Percentiles rank a stretch among this genome's conserved stretches.
Evolutionary conservation across 805 yeast genomes (phyloP).

Genomic region (Suhomyces emberorum): DNA sequence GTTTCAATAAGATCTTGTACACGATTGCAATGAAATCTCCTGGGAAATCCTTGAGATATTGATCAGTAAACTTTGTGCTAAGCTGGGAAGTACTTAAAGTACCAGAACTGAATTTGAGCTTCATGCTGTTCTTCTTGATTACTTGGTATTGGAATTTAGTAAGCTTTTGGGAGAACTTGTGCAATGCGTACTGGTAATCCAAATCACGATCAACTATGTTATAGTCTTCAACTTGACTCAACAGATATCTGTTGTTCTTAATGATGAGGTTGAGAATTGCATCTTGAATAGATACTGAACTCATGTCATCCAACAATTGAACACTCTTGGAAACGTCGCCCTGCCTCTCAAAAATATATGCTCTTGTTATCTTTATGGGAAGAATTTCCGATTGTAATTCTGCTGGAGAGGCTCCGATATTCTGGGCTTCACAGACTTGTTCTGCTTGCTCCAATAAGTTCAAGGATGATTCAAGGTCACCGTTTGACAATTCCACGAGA

Average conservation of each 20-base stretch:
- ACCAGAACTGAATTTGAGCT: constrained; percentile 40
- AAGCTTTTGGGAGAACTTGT: constrained; percentile 21
- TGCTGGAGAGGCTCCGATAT: constrained; percentile 39
- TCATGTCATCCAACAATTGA: constrained; percentile 33
- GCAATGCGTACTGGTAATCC: constrained; percentile 23
- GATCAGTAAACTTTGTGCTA: constrained; percentile 14
- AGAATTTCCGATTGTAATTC: constrained; percentile 52
- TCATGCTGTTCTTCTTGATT: constrained; percentile 43
- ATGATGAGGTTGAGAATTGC: constrained; percentile 39
- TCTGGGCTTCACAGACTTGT: constrained; percentile 34
- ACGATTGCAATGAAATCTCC: constrained; percentile 32
- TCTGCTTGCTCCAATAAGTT: constrained; percentile 45
- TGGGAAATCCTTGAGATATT: constrained; percentile 19
- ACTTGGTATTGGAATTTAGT: constrained; percentile 37
- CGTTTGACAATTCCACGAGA: constrained; percentile 43
- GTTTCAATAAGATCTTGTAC: constrained; percentile 27
- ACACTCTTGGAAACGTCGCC: constrained; percentile 35
- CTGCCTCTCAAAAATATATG: constrained; percentile 44
- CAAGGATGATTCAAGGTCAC: constrained; percentile 40
- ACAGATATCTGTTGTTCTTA: constrained; percentile 42
- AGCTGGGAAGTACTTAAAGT: constrained; percentile 29
- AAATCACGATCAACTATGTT: constrained; percentile 32
- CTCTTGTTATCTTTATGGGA: constrained; percentile 60
- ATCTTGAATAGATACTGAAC: constrained; percentile 32
- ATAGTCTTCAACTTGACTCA: constrained; percentile 9